Percentiles rank a stretch among this genome's conserved stretches.
Evolutionary conservation across 2,329 filamentous ascomycete genomes (phyloP).

Genomic region (Raffaelea deltoideospora): DNA sequence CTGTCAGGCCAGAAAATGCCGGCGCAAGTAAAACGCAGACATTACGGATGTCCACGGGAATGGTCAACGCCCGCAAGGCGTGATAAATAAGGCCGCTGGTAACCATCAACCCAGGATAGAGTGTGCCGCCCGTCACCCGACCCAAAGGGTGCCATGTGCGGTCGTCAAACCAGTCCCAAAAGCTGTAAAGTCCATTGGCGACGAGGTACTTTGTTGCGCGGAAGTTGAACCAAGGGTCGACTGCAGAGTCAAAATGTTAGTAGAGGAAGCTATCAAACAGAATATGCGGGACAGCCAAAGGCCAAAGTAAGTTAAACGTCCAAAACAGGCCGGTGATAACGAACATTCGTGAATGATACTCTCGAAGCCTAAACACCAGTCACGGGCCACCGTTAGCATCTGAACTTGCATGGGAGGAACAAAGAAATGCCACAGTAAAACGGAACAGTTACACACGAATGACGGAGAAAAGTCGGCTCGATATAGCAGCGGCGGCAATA

Average conservation of each 20-base stretch:
- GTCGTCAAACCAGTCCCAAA: slow-evolving; percentile 99
- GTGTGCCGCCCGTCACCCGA: slow-evolving; percentile 94
- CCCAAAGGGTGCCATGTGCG: slow-evolving; percentile 98
- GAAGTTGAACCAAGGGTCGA: slow-evolving; percentile 99
- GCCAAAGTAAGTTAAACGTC: slow-evolving; percentile 7
- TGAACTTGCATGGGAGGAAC: too few relatives aligned
- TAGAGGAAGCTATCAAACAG: too few relatives aligned
- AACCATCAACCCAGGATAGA: slow-evolving; percentile 97
- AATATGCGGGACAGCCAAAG: too few relatives aligned
- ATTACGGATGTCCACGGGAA: slow-evolving; percentile 97
- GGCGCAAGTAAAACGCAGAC: slow-evolving; percentile 95
- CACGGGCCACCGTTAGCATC: too few relatives aligned
- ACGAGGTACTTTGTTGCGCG: slow-evolving; percentile 96
- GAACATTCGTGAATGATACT: slow-evolving; percentile 99
- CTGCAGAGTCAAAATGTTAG: slow-evolving; percentile 29
- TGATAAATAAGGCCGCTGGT: slow-evolving; percentile 97
- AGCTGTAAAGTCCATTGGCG: slow-evolving; percentile 92
- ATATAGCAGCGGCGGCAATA: slow-evolving; percentile 82
- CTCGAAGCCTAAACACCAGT: slow-evolving; percentile 64
- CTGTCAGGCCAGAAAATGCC: slow-evolving; percentile 85
- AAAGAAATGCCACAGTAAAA: slow-evolving; percentile 2
- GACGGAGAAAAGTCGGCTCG: slow-evolving; percentile 93
- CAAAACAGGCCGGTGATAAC: slow-evolving; percentile 23
- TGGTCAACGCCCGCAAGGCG: slow-evolving; percentile 67
- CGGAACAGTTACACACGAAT: slow-evolving; percentile 54